These are phyloP conservation scores for Schwanniomyces vanrijiae DNA, from an alignment of 805 yeast genomes.

Conservation along the genomic window DNA sequence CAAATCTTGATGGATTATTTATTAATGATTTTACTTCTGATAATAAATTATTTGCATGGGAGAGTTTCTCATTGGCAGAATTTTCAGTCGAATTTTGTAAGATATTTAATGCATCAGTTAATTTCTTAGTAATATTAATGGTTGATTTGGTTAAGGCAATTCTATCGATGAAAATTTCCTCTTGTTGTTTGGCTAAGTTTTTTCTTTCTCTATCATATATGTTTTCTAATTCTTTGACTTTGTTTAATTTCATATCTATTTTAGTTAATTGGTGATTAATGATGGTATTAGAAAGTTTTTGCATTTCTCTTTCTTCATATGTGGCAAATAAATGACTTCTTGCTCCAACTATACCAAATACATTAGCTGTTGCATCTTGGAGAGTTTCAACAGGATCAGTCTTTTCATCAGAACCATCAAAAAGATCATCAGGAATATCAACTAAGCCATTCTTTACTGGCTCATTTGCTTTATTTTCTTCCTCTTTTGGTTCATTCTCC, in stretches of 20 bases:
- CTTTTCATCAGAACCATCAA: neutral
- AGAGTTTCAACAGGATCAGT: slow-evolving; percentile 22
- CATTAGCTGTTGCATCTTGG: slow-evolving; percentile 64
- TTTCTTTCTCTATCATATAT: slow-evolving; percentile 66
- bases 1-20: slow-evolving; percentile 31
- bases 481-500: neutral
- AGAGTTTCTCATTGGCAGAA: slow-evolving; percentile 6
- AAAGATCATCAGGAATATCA: neutral
- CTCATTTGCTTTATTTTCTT: neutral
- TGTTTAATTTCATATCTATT: slow-evolving; percentile 60
- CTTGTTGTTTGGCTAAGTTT: slow-evolving; percentile 59
- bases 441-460: neutral
- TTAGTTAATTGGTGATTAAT: slow-evolving; percentile 63
- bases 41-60: slow-evolving; percentile 18
- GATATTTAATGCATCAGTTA: slow-evolving; percentile 32
- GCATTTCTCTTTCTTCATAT: slow-evolving; percentile 77
- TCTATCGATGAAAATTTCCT: slow-evolving; percentile 64
- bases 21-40: slow-evolving; percentile 32
- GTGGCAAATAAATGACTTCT: slow-evolving; percentile 78
- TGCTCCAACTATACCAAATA: slow-evolving; percentile 76
- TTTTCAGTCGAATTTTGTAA: slow-evolving; percentile 10
- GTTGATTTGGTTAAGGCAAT: slow-evolving; percentile 65
- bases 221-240: slow-evolving; percentile 61
- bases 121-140: slow-evolving; percentile 46
- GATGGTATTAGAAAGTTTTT: slow-evolving; percentile 54